A percentile compares a stretch with the other conserved stretches of the same genome.
Evolutionary conservation across 2,329 filamentous ascomycete genomes (phyloP).

Genomic region (Alternaria novae-zelandiae): DNA sequence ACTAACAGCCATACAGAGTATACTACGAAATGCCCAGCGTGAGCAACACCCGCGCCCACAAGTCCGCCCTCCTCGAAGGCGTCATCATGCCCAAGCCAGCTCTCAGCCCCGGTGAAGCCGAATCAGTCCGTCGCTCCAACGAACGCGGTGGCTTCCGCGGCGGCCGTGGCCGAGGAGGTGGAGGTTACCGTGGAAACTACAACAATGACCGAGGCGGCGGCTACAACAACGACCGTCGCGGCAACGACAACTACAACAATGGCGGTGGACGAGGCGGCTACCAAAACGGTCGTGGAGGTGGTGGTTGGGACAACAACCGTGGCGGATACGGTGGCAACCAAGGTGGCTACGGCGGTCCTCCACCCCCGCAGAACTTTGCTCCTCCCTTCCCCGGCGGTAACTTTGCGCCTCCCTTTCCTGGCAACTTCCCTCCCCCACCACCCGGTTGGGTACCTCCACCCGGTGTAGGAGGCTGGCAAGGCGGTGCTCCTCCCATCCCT

Average conservation of each 20-base stretch:
- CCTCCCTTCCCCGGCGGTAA: slow-evolving; percentile 34
- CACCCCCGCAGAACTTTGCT: slow-evolving; percentile 15
- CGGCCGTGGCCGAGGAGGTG: slow-evolving; percentile 23
- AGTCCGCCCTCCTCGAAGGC: slow-evolving; percentile 91
- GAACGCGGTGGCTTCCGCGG: slow-evolving; percentile 59
- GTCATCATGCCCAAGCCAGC: slow-evolving; percentile 74
- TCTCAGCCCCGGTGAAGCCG: slow-evolving; percentile 71
- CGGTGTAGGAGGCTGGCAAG: slow-evolving; percentile 18
- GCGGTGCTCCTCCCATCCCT: slow-evolving; percentile 17
- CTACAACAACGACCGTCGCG: slow-evolving; percentile 45
- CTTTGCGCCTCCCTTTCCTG: slow-evolving; percentile 32
- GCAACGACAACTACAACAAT: slow-evolving; percentile 29
- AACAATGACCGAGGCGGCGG: slow-evolving; percentile 36
- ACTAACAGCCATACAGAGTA: slow-evolving; percentile 64
- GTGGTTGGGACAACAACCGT: slow-evolving; percentile 12
- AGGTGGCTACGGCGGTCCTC: slow-evolving; percentile 27
- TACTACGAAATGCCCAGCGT: slow-evolving; percentile 79
- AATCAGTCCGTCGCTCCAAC: slow-evolving; percentile 67
- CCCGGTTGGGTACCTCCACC: slow-evolving; percentile 39
- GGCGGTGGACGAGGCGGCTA: slow-evolving; percentile 36
- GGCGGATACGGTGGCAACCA: slow-evolving; percentile 27
- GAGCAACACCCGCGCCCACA: slow-evolving; percentile 72
- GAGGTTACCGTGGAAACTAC: slow-evolving; percentile 42
- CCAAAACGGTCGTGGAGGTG: slow-evolving; percentile 23
- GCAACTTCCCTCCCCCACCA: slow-evolving; percentile 35